Base-by-base conservation (phyloP, 495 filamentous ascomycete species). In the Thermothielavioides terrestris region DNA sequence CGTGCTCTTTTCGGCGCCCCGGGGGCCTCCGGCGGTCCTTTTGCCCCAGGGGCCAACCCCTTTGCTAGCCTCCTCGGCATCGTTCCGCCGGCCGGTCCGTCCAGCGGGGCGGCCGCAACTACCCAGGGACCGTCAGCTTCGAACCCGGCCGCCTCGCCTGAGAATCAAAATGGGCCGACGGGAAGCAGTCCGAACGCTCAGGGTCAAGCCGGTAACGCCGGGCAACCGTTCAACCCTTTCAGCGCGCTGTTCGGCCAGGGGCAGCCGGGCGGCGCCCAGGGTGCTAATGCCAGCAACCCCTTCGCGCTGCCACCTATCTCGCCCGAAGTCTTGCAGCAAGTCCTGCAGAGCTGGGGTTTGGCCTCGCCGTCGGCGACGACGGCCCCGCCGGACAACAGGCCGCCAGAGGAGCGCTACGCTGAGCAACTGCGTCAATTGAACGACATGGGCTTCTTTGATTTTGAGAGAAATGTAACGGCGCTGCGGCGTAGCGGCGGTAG, bases 381-480 rank as follows among this genome's bases (percentile, higher is more conserved):
- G 14, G 69, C 76, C 6, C 81, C 86, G 6, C 60, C 72, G 5
- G 94, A 97, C 65, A 91, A 75, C 60, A 77, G 90, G 51, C 89
- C 92, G 15, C 92, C 91, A 0, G 94, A 97, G 74, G 94, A 96
- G 62, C 74, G 86, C 54, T 99, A 94, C 54, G 89, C 84, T 6
- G 81, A 85, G 12, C 94, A 99, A 62, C 71, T 99, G 40, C 76
- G 88, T 39, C 91, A 96, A 63, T 69, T 99, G 54, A 97, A 99
- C 63, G 92, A 97, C 46, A 99, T 99, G 94, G 94, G 94, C 4
- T 97, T 99, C 66, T 94, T 81, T 62, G 92, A 99, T 56, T 97
- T 97, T 61, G 90, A 97, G 47, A 66, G 84, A 60, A 99, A 99
- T 54, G 79, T 99, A 31, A 79, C 83, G 56, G 94, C 94, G 15